Percentiles rank a stretch among this genome's conserved stretches.
Evolutionary conservation across 768 basidiomycete genomes (phyloP).

Genomic region (Dictyophora rubrovolvata): DNA sequence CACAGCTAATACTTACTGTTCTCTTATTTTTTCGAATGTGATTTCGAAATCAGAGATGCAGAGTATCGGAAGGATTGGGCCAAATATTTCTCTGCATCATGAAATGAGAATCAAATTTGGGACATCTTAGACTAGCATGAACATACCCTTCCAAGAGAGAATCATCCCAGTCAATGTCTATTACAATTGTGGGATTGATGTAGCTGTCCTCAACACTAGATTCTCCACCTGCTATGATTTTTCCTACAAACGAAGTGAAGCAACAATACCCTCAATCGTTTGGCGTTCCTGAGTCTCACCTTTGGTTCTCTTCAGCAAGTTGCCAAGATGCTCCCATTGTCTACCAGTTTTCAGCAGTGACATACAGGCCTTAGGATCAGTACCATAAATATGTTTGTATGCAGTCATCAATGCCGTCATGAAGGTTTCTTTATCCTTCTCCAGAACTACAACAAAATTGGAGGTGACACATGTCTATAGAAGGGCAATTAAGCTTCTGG

Average conservation of each 20-base stretch:
- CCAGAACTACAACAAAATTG: slow-evolving; percentile 39
- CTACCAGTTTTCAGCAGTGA: slow-evolving; percentile 41
- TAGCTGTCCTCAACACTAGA: slow-evolving; percentile 45
- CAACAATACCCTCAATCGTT: not conserved
- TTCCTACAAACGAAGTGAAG: slow-evolving; percentile 26
- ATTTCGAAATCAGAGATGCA: slow-evolving; percentile 58
- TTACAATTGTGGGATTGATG: slow-evolving; percentile 66
- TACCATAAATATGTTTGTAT: slow-evolving; percentile 47
- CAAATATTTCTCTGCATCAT: slow-evolving; percentile 63
- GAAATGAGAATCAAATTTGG: not conserved
- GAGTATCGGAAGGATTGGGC: slow-evolving; percentile 68
- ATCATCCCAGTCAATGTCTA: slow-evolving; percentile 50
- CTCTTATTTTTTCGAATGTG: slow-evolving; percentile 40
- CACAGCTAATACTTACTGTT: not conserved
- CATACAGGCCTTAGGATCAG: slow-evolving; percentile 31
- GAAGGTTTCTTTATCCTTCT: slow-evolving; percentile 28
- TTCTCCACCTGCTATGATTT: slow-evolving; percentile 52
- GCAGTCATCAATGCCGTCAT: slow-evolving; percentile 33
- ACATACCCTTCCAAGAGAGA: slow-evolving; percentile 68
- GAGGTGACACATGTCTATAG: slow-evolving; percentile 59
- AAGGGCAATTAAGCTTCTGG: not conserved
- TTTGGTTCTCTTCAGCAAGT: too few relatives aligned
- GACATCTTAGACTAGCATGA: not conserved
- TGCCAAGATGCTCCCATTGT: too few relatives aligned
- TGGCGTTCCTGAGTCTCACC: not conserved